These are phyloP conservation scores for Diaporthe citriasiana DNA, from an alignment of 2,329 filamentous ascomycete species.

Conservation along the genomic window DNA sequence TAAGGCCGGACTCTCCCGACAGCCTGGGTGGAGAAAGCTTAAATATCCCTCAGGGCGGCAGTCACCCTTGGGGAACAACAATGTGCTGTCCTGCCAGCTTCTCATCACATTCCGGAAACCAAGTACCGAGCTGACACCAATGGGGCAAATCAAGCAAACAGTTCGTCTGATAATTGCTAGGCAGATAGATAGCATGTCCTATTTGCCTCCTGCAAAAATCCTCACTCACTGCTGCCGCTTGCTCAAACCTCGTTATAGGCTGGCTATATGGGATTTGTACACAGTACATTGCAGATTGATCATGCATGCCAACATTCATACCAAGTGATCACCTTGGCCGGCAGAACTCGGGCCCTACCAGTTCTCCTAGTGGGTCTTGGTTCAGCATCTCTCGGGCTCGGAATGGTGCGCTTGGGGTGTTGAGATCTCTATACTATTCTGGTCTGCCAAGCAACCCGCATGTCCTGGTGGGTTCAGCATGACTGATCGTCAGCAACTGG, in stretches of 20 bases:
- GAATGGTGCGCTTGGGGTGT: constrained; percentile 26
- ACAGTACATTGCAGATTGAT: neutral
- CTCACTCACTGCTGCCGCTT: neutral
- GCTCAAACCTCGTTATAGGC: too few species aligned
- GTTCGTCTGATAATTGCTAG: neutral
- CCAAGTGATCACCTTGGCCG: neutral
- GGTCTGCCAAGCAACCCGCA: constrained; percentile 19
- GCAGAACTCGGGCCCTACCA: constrained; percentile 17
- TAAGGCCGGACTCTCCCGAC: constrained; percentile 33
- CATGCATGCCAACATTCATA: too few species aligned
- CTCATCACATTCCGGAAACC: neutral
- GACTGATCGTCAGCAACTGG: constrained; percentile 12
- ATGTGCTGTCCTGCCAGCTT: neutral
- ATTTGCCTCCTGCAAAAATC: too few species aligned
- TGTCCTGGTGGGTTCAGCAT: neutral
- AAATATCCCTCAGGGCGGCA: constrained; percentile 33
- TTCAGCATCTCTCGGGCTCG: constrained; percentile 1
- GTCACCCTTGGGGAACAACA: constrained; percentile 17
- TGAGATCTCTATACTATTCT: constrained; percentile 3
- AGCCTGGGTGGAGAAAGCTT: constrained; percentile 33
- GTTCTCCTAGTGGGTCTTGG: constrained; percentile 16
- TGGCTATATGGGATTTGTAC: neutral
- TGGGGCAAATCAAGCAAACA: neutral
- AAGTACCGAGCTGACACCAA: too few species aligned
- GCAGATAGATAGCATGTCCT: neutral